These are phyloP conservation scores for Wallacemonas sp. DNA, from an alignment of 208 protist species.

Conservation along the genomic window DNA sequence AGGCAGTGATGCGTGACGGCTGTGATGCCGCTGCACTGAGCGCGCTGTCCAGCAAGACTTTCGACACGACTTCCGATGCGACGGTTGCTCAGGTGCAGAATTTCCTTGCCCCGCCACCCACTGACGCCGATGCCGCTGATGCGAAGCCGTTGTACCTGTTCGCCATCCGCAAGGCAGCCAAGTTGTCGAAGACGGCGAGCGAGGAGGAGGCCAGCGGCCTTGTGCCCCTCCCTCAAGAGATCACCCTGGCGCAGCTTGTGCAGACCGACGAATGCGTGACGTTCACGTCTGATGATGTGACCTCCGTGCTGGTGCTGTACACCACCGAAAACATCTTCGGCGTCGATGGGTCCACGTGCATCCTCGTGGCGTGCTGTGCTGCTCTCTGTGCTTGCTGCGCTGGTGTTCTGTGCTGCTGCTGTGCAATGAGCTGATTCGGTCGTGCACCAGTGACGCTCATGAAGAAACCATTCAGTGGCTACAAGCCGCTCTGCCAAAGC, in stretches of 20 bases:
- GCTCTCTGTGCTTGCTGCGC: constrained; percentile 3
- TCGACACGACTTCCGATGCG: neutral
- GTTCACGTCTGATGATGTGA: neutral
- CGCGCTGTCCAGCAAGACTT: neutral
- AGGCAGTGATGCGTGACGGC: constrained; percentile 1
- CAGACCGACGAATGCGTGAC: neutral
- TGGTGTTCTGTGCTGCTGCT: neutral
- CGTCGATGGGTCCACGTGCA: neutral
- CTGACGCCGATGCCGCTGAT: neutral
- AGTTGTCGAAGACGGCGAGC: constrained; percentile 1
- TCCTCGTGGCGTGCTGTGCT: neutral
- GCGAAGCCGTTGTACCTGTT: constrained; percentile 14
- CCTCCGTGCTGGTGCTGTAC: neutral
- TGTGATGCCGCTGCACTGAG: neutral
- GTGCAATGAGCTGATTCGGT: neutral
- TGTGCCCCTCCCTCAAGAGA: neutral
- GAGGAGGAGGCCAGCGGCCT: constrained; percentile 12
- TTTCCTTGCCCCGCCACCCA: neutral
- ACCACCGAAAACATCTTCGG: neutral
- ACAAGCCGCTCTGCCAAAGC: too few relatives aligned
- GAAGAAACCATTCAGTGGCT: neutral
- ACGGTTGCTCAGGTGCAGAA: neutral
- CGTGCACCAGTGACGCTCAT: neutral
- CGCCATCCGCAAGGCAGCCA: constrained; percentile 1
- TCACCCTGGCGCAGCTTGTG: neutral